Evolutionary conservation across 2,329 filamentous ascomycete genomes (phyloP), one percentile per base, ranked within the genome.

Genomic region (Podosphaera fusca): DNA sequence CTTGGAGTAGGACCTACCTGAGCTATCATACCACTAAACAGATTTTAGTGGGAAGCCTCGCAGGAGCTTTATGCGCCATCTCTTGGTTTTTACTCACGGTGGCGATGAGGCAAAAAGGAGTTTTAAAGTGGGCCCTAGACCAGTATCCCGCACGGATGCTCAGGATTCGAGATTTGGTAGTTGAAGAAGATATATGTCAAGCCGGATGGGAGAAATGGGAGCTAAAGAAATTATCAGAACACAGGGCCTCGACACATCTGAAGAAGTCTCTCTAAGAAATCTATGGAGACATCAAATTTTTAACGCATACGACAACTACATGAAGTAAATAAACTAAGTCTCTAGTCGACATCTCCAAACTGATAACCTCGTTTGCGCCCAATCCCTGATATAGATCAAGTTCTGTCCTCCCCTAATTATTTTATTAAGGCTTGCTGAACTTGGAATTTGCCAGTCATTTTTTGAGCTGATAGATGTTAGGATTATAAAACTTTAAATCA

Each of bases 151-250:
- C 80, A 2, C 77, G 78, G 65, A 75, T 80, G 61, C 71, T 92
- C 53, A 76, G 90, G 59, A 72, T 94, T 53, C 76, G 92, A 59
- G 92, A 98, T 69, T 71, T 98, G 60, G 80, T 94, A 10, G 75
- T 94, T 5, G 83, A 84, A 67, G 90, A 96, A 70, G 90, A 96
- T 69, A 70, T 95, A 63, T 83, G 83, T 38, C 87, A 95, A 71
- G 84, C 88, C 47, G 92, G 92, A 1, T 98, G 90, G 90, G 86
- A 89, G 70, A 83, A 85, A 67, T 96, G 89, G 87, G 82, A 90
- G 62, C 64, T 64, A 45, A 69, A 69, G 33, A 66, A 63, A 14
- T 59, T 63, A 56, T 64, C 66, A 58, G 64, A 64, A 35, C 71
- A 67, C 60, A 67, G 64, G 45, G 70, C 55, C 12, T 40, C 56